Base-by-base conservation (phyloP, 306 rosid genomes). In the Gillenia trifoliata region DNA sequence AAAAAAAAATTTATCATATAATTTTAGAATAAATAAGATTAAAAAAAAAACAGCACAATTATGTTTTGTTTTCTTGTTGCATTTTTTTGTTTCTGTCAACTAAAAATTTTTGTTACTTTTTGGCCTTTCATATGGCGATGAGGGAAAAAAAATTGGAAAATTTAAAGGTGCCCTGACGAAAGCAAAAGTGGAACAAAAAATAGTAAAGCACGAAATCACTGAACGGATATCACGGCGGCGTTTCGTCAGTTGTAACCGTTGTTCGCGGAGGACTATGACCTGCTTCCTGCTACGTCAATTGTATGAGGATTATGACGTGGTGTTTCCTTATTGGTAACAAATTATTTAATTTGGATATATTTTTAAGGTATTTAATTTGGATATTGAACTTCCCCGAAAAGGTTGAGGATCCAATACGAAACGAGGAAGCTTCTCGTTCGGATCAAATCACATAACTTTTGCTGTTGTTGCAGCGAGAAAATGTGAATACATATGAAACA, bases 151-250 rank as follows among this genome's bases (percentile, higher is more conserved):
- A 6, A 50, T n/a, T n/a, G 16, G 7, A 6, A 49, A 49, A 2
- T 0, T 11, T 11, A 43, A 43, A 3, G 61, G 13, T n/a, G 29
- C 61, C 28, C 61, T 0, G 3, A 12, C 34, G 19, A 59, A 26
- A 26, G 52, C 52, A 15, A 15, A 45, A 45, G 52, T 5, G 2
- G 4, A 15, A 45, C 74, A 47, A 71, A 45, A 45, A 15, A 76
- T 23, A 76, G 45, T 33, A 11, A 4, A 30, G 13, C 7, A 8
- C 12, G 30, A 56, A 22, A 8, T 61, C 55, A 36, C 26, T 61
- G 15, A 56, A 66, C 84, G 80, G 30, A 68, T 25, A 54, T 75
- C 79, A 62, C 80, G 80, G 77, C 70, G 69, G 36, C 55, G 60
- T 31, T 23, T 69, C 13, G 49, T 4, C 6, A 0, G 0, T 17